Evolutionary conservation across 2,329 filamentous ascomycete genomes (phyloP).

Genomic region (Myriangium duriaei): DNA sequence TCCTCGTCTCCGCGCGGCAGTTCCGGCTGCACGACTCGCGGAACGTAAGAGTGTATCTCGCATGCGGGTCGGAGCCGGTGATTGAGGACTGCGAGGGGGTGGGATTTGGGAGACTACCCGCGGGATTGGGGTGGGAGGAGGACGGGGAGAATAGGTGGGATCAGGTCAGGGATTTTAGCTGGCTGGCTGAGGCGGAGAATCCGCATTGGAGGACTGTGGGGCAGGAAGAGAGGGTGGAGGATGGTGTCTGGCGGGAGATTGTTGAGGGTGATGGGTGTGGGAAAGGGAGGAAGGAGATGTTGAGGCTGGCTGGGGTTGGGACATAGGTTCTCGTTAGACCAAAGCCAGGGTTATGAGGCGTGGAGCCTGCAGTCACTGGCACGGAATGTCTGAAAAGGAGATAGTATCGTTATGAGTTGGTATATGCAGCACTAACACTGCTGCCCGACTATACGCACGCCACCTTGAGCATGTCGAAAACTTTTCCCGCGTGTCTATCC

Average conservation of each 20-base stretch:
- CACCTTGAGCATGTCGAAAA: too few species aligned
- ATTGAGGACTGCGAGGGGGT: constrained; percentile 78
- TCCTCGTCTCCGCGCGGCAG: constrained; percentile 72
- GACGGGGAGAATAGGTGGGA: constrained; percentile 59
- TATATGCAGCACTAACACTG: too few species aligned
- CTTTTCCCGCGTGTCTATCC: too few species aligned
- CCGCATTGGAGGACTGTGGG: constrained; percentile 75
- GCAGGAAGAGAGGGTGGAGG: constrained; percentile 28
- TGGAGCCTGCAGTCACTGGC: too few species aligned
- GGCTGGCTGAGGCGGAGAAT: constrained; percentile 74
- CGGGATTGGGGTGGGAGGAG: constrained; percentile 19
- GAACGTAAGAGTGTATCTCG: constrained; percentile 72
- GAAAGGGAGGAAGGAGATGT: neutral
- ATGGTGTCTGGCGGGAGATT: constrained; percentile 13
- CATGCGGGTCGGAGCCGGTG: constrained; percentile 73
- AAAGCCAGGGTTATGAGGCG: too few species aligned
- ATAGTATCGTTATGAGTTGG: too few species aligned
- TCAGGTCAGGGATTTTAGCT: constrained; percentile 94
- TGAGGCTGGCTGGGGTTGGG: neutral
- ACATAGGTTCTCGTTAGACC: too few species aligned
- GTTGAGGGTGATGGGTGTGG: neutral
- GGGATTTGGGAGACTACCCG: constrained; percentile 65
- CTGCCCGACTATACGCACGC: too few species aligned
- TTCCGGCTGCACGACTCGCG: constrained; percentile 83
- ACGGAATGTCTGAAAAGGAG: too few species aligned